Evolutionary conservation across 129 eudicot species (phyloP), one percentile per base, ranked within the genome.

Genomic region (Chrysanthemum seticuspe): DNA sequence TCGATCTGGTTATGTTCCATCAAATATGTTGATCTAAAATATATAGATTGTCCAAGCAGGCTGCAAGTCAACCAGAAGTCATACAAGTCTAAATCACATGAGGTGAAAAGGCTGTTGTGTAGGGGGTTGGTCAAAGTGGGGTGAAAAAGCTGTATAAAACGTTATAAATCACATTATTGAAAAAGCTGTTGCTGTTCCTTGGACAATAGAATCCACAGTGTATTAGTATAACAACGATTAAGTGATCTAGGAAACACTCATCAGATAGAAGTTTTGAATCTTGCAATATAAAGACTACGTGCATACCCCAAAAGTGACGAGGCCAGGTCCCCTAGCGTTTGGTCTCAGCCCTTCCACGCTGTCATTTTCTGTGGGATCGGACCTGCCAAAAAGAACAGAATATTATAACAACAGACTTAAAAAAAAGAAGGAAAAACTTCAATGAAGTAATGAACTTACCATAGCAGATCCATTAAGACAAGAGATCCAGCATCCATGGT

Each of bases 401-500:
- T 25, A 9, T 55, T 64, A 49, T 44, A 79, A 47, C 9, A 13
- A 25, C 27, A 78, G 7, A 29, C 45, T 14, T n/a, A 13, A 6
- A 73, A 49, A 49, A 25, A 15, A 50, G 55, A 45, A 13, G 12
- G 8, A 49, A 59, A 77, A 52, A 29, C 48, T 15, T 5, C 54
- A 60, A 68, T 4, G 13, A 44, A 52, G 62, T 61, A 60, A 68
- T 4, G 13, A 44, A 52, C 65, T 61, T 84, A 94, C 99, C 99
- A 94, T 63, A 94, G 73, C 63, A 94, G 75, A 78, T 94, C 99
- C 99, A 94, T 94, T n/a, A 94, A 79, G 73, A 94, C 83, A 50
- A 94, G 81, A 14, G 99, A 94, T 57, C 99, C 99, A 6, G 99
- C 99, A 85, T 94, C 99, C 99, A 94, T 94, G 57, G 99, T 94